Conservation (phyloP, 2,329 filamentous ascomycete genomes). For the Diplodia seriata region DNA sequence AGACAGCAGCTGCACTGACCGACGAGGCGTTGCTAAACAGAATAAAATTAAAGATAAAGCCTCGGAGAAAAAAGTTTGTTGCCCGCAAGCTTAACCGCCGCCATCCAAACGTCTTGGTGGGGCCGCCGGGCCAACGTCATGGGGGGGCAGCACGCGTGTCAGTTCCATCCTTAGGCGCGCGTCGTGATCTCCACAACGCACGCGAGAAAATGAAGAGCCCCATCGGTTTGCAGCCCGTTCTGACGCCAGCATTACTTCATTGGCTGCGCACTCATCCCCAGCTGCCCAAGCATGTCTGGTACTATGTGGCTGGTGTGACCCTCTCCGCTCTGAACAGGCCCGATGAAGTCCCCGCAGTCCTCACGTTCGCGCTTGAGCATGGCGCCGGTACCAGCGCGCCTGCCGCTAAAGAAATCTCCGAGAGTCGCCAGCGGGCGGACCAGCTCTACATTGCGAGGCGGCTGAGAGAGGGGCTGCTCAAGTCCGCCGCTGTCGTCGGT, state of each 20-base stretch:
- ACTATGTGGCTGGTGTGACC: slow-evolving; percentile 56
- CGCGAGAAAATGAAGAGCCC: slow-evolving; percentile 30
- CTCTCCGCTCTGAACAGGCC: slow-evolving; percentile 58
- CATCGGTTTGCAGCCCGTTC: slow-evolving; percentile 38
- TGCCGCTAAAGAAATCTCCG: neutral
- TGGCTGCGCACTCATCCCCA: slow-evolving; percentile 51
- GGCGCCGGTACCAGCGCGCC: slow-evolving; percentile 35
- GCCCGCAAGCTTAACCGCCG: neutral
- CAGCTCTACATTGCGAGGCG: slow-evolving; percentile 55
- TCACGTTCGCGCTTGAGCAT: slow-evolving; percentile 51
- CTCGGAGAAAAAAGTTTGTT: neutral
- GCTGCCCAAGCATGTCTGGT: slow-evolving; percentile 58
- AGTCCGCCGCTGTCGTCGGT: slow-evolving; percentile 57
- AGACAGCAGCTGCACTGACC: neutral
- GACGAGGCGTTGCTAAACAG: neutral
- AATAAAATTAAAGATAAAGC: neutral
- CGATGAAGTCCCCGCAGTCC: slow-evolving; percentile 56
- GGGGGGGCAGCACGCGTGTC: slow-evolving; percentile 13
- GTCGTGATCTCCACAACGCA: slow-evolving; percentile 19
- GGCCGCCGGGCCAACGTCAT: neutral
- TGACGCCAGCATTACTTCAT: slow-evolving; percentile 54
- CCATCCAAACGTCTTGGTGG: neutral
- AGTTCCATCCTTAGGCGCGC: slow-evolving; percentile 4
- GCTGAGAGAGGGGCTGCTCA: slow-evolving; percentile 59
- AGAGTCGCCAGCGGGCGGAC: slow-evolving; percentile 48